Base-by-base conservation (phyloP, 2,329 filamentous ascomycete genomes). In the Penicillium corylophilum region DNA sequence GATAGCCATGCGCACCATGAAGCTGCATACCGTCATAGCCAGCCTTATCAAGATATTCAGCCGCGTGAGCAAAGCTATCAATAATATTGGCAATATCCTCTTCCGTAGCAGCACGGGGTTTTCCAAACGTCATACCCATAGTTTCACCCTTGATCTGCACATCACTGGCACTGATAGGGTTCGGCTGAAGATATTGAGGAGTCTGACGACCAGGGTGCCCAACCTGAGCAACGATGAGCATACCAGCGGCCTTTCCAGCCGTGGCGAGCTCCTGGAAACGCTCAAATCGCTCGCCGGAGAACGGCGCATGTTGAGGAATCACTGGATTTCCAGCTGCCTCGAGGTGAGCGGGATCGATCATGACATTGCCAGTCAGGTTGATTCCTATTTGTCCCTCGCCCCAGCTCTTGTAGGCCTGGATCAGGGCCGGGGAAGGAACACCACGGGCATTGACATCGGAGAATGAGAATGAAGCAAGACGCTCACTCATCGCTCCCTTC, bases 401-500 rank as follows among this genome's bases (percentile, higher is more conserved):
- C 83, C 83, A 88, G 55, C 77, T 70, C 44, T 77, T 73, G 67
- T 87, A 87, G 28, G 83, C 71, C 31, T 83, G 79, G 59, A 82
- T 75, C 18, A 82, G 59, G 49, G 79, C 72, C 53, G 78, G 75
- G 8, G 75, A 75, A 5, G 82, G 79, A 6, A 85, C 70, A 22
- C 81, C 79, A 36, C 85, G 77, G 2, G 74, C 74, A 24, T 77
- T 68, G 12, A 81, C 59, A 52, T 82, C 74, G 22, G 76, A 75
- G 7, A 79, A 71, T 50, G 82, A 75, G 81, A 82, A 88, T 5
- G 79, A 82, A 0, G 83, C 81, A 12, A 87, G 72, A 6, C 78
- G 74, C 64, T 88, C 86, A 3, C 81, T 82, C 85, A 88, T 88
- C 33, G 86, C 81, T 12, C 75, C 83, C 68, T 88, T 88, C 56